Base-by-base conservation (phyloP, 768 basidiomycete species). In the Termitomyces bulborhizus region DNA sequence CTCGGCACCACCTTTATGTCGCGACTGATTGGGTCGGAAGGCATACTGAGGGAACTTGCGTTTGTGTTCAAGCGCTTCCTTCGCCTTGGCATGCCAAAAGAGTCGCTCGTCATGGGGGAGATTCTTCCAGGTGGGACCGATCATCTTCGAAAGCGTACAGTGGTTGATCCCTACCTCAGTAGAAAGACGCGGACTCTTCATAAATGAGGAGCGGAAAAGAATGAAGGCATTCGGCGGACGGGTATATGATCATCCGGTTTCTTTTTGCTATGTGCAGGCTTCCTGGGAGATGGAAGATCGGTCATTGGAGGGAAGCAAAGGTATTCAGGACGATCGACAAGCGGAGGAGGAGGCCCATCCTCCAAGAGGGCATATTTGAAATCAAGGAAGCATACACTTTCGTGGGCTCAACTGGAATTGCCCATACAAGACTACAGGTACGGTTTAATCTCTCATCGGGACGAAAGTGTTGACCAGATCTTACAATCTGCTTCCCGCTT, bases 221-320 rank as follows among this genome's bases (percentile, higher is more conserved):
- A 91, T 92, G 72, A 92, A 92, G 26, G 89, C 90, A 63, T 92
- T 91, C 2, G 89, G 87, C 1, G 89, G 89, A 41, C 89, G 86
- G 16, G 89, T 59, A 92, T 88, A 66, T 90, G 86, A 59, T 86
- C 80, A 27, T 83, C 81, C 13, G 82, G 79, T 65, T 85, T 86
- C 71, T 87, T 86, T 75, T 82, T 86, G 46, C 78, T 73, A 62
- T 88, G 87, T 0, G 78, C 76, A 6, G 74, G 67, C 40, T 76
- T 77, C 37, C 77, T 76, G 36, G 76, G 60, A 36, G 70, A 57
- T 16, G 69, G 55, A 48, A 51, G 57, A 44, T 69, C 70, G 31
- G 74, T 68, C 43, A 72, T 56, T 24, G 80, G 76, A 18, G 85
- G 83, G 72, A 88, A 88, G 63, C 87, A 76, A 36, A 81, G 69